A percentile compares a stretch with the other conserved stretches of the same genome.
phyloP scores from a whole-genome alignment of 257 asterid species.

The Ehretia macrophylla region DNA sequence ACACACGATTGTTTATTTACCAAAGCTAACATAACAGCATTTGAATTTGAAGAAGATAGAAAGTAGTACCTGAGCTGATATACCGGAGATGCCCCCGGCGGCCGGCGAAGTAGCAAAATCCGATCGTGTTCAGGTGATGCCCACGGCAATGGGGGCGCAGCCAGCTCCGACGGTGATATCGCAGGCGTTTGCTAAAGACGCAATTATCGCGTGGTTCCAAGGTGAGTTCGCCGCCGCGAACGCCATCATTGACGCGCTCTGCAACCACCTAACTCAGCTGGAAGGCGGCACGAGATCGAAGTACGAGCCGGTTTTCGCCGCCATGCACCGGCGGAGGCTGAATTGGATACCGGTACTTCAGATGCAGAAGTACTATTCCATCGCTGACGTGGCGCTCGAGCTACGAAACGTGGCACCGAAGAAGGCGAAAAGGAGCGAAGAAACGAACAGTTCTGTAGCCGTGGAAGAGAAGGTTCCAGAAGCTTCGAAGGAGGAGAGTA shows the following conservation, averaged over 20 bases:
- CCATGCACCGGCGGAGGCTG: constrained; percentile 78
- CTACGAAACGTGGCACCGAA: constrained; percentile 54
- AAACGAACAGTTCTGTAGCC: constrained; percentile 12
- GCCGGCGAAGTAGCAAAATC: constrained; percentile 54
- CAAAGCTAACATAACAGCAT: constrained; percentile 1
- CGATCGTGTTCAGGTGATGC: constrained; percentile 41
- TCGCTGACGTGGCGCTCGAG: constrained; percentile 70
- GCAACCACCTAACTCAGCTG: constrained; percentile 68
- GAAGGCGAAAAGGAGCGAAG: constrained; percentile 5
- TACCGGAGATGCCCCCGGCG: constrained; percentile 69
- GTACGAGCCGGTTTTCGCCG: constrained; percentile 68
- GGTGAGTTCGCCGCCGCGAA: constrained; percentile 98
- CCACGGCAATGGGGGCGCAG: constrained; percentile 38
- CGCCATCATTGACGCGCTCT: constrained; percentile 87
- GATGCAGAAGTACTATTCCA: constrained; percentile 86
- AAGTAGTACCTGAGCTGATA: neutral
- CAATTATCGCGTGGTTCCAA: constrained; percentile 84
- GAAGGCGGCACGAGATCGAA: constrained; percentile 45
- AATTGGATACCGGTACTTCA: constrained; percentile 96
- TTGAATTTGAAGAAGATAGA: neutral
- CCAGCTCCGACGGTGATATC: constrained; percentile 45
- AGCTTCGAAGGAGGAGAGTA: constrained; percentile 22
- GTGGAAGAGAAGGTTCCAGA: constrained; percentile 32
- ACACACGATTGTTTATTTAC: too few relatives aligned
- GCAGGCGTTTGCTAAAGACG: constrained; percentile 72